Conservation (phyloP, 208 protist species). For the Leishmania amazonensis region DNA sequence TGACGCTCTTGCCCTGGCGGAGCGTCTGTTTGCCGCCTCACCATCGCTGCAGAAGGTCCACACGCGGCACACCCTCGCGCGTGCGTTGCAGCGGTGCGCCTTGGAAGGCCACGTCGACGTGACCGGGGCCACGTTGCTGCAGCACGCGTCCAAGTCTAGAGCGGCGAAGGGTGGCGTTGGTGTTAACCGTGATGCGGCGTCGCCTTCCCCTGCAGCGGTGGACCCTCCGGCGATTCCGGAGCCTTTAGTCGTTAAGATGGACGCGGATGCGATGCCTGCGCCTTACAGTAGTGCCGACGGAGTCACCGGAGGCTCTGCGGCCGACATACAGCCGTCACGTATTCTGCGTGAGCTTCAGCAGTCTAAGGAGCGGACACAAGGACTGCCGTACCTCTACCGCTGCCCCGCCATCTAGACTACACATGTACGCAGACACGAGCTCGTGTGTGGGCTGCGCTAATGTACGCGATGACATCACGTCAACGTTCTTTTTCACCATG, state of each 20-base stretch:
- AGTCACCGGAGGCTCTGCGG: neutral
- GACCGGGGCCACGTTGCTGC: conserved; percentile 40
- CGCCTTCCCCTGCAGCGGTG: neutral
- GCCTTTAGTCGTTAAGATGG: conserved; percentile 55
- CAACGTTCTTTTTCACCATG: neutral
- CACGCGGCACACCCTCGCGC: conserved; percentile 84
- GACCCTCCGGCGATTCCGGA: conserved; percentile 29
- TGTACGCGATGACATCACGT: neutral
- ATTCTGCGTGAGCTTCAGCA: conserved; percentile 79
- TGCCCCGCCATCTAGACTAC: conserved; percentile 83
- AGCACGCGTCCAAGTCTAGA: neutral
- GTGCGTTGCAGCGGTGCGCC: conserved; percentile 78
- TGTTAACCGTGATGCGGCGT: neutral
- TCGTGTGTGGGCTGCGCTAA: neutral
- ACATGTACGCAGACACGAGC: neutral
- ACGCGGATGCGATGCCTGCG: conserved; percentile 40
- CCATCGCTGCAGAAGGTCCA: conserved; percentile 86
- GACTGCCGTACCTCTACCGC: conserved; percentile 91
- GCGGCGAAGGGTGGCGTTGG: conserved; percentile 2
- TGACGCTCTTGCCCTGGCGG: conserved; percentile 79
- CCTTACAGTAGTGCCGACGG: conserved; percentile 10
- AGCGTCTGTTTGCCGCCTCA: conserved; percentile 82
- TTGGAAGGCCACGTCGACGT: conserved; percentile 51
- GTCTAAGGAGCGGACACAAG: conserved; percentile 87
- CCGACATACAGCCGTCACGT: conserved; percentile 7